Conservation (phyloP, 2,329 filamentous ascomycete genomes). For the Diplodia seriata region DNA sequence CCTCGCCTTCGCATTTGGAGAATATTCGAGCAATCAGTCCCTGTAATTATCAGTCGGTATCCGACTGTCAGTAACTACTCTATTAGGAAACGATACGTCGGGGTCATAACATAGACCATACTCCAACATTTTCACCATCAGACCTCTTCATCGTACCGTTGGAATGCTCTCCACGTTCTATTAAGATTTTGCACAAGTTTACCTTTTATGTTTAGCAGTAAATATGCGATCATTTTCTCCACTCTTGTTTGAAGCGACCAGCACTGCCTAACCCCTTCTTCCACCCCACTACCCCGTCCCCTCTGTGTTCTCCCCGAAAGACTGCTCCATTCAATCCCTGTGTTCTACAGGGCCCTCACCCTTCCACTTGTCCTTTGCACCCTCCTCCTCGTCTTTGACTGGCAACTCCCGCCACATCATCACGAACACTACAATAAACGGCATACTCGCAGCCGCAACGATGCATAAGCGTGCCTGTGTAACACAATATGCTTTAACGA, state of each 20-base stretch:
- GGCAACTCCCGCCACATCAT: constrained; percentile 26
- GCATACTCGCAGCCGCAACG: not conserved
- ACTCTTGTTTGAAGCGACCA: not conserved
- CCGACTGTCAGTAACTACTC: not conserved
- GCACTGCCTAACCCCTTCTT: no score
- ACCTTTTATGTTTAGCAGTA: not conserved
- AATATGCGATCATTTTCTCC: not conserved
- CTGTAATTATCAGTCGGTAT: not conserved
- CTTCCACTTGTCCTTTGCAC: constrained; percentile 7
- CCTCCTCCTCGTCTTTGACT: constrained; percentile 20
- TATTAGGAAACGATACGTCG: not conserved
- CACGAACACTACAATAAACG: not conserved
- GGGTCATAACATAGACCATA: not conserved
- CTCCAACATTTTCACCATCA: not conserved
- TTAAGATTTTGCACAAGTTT: not conserved
- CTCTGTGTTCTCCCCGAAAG: not conserved
- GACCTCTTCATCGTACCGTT: not conserved
- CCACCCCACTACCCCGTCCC: not conserved
- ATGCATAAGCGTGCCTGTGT: constrained; percentile 44
- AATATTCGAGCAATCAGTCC: not conserved
- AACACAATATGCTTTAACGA: constrained; percentile 42
- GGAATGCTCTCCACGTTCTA: not conserved
- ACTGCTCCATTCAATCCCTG: not conserved
- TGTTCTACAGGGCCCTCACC: constrained; percentile 6
- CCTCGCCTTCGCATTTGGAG: not conserved